Percentiles rank a stretch among this genome's conserved stretches.
Evolutionary conservation across 164 flowering plant species (phyloP).

Genomic region (Macadamia integrifolia): DNA sequence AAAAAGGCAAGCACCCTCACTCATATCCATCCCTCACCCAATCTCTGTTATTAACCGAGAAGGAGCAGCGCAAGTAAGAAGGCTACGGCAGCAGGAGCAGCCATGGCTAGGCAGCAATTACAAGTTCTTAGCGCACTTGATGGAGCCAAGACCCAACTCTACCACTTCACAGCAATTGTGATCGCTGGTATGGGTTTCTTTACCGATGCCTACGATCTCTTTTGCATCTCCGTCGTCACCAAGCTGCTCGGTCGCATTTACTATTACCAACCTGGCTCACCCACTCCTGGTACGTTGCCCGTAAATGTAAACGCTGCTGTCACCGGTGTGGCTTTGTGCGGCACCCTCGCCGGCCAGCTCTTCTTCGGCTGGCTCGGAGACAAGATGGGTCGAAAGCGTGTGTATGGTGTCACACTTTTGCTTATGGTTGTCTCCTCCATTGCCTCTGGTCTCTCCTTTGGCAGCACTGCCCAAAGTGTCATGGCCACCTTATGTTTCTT

Average conservation of each 20-base stretch:
- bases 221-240: neutral
- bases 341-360: too few species aligned
- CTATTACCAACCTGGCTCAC: too few species aligned
- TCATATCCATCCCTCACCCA: too few species aligned
- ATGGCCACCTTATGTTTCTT: neutral
- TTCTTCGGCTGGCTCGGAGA: neutral
- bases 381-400: neutral
- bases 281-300: neutral
- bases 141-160: neutral
- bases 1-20: too few species aligned
- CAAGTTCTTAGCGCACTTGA: neutral
- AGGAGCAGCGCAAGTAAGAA: too few species aligned
- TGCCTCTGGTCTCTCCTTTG: neutral
- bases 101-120: too few species aligned
- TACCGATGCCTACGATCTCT: neutral
- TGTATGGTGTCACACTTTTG: neutral
- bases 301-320: neutral
- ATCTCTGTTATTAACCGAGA: too few species aligned
- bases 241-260: neutral
- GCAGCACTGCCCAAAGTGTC: neutral
- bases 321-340: neutral
- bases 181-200: neutral
- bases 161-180: neutral
- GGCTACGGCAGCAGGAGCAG: too few species aligned
- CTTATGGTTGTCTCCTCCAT: too few species aligned